Base-by-base conservation (phyloP, 768 basidiomycete species). In the Pulveroboletus sp. region DNA sequence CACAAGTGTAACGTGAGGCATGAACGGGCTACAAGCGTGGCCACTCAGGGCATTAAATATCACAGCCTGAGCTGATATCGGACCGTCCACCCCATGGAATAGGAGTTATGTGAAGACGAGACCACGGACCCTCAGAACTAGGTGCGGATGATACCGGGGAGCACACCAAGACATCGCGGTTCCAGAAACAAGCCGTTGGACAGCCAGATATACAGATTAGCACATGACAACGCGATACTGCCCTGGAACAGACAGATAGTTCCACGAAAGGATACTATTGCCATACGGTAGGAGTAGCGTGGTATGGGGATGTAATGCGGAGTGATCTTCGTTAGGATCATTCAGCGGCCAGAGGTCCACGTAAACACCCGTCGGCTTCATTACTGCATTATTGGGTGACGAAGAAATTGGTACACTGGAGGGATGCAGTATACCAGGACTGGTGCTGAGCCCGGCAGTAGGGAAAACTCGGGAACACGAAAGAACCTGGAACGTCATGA, bases 21-120 rank as follows among this genome's bases (percentile, higher is more conserved):
- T 18, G 6, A 6, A 8, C 21, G 28, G 18, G 46, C 42, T 51
- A 42, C 15, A 15, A 42, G 55, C 7, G 32, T 1, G 44, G 21
- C 28, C 31, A 15, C 5, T 46, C 27, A 35, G 1, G 36, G 30
- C n/a, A 38, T 55, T 65, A 60, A 53, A 65, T 67, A 65, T 47
- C 18, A 21, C 26, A 32, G 15, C 28, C 21, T 9, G 13, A 31
- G 33, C 40, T 14, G 35, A 15, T 27, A 40, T 37, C 15, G 21
- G 21, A 21, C 21, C 21, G 21, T 21, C 21, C 21, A 33, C 40
- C 45, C 46, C 51, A 37, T 52, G 51, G 45, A 31, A 44, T 36
- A 62, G 31, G 48, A 40, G 40, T 50, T 24, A 33, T 33, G 45
- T 30, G 54, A 47, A 40, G 27, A 31, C 30, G n/a, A 18, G 8